Conservation (phyloP, 371 early-diverging fungal species). For the Actinomortierella ambigua region DNA sequence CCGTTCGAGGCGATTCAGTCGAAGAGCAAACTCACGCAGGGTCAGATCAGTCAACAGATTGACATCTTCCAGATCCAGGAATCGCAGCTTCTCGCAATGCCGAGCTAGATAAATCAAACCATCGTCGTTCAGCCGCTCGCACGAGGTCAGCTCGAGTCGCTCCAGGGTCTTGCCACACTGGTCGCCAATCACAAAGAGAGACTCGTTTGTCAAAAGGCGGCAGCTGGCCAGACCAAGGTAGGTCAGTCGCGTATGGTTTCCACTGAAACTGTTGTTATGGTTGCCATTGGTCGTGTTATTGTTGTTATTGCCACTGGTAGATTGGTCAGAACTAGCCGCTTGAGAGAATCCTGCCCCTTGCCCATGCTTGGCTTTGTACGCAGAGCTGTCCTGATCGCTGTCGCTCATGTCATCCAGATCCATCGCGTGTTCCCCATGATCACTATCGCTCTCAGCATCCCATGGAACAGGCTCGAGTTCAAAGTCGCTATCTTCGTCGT, state of each 20-base stretch:
- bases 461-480: too few species aligned
- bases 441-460: too few species aligned
- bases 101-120: slow-evolving; percentile 53
- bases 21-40: slow-evolving; percentile 43
- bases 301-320: too few species aligned
- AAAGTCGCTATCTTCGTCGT: too few species aligned
- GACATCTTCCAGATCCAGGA: slow-evolving; percentile 62
- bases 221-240: slow-evolving; percentile 59
- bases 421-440: too few species aligned
- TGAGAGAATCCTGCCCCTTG: too few species aligned
- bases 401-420: too few species aligned
- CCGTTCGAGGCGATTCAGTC: slow-evolving; percentile 32
- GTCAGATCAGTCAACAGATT: slow-evolving; percentile 54
- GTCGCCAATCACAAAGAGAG: slow-evolving; percentile 48
- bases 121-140: slow-evolving; percentile 53
- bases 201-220: slow-evolving; percentile 49
- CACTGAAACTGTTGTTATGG: too few species aligned
- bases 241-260: slow-evolving; percentile 21
- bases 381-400: too few species aligned
- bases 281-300: not conserved
- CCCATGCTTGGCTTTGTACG: too few species aligned
- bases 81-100: slow-evolving; percentile 44
- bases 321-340: too few species aligned
- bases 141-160: slow-evolving; percentile 58
- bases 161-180: slow-evolving; percentile 43